Conservation (phyloP, 371 early-diverging fungal species). For the Choanephora cucurbitarum region DNA sequence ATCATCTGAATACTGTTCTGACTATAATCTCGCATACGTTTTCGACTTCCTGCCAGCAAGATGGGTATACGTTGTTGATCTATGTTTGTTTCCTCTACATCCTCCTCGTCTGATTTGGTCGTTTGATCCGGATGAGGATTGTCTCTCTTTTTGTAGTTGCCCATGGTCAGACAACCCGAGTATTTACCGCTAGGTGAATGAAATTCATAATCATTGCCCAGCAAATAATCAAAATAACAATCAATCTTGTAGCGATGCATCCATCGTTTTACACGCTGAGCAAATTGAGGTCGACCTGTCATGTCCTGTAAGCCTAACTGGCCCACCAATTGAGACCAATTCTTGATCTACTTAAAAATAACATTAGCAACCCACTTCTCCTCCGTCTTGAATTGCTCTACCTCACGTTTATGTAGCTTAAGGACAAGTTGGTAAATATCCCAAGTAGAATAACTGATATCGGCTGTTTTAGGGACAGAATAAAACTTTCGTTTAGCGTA, state of each 20-base stretch:
- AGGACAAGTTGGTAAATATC: constrained; percentile 49
- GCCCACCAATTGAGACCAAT: constrained; percentile 56
- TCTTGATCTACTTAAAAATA: constrained; percentile 37
- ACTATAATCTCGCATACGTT: constrained; percentile 25
- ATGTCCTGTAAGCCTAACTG: constrained; percentile 46
- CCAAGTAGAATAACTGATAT: constrained; percentile 49
- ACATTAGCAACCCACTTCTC: no score
- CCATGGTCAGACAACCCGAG: constrained; percentile 45
- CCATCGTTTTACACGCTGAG: constrained; percentile 53
- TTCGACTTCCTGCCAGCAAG: constrained; percentile 26
- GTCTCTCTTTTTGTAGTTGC: constrained; percentile 45
- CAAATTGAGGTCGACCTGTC: constrained; percentile 51
- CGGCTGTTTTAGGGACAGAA: constrained; percentile 48
- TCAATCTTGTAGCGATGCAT: constrained; percentile 55
- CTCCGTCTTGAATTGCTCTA: no score
- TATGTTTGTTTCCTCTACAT: constrained; percentile 1
- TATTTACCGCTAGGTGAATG: constrained; percentile 36
- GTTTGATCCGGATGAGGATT: not conserved
- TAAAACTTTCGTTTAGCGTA: constrained; percentile 47
- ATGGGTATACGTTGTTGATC: constrained; percentile 16
- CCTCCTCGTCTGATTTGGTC: constrained; percentile 9
- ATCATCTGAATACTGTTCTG: constrained; percentile 19
- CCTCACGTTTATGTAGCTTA: constrained; percentile 47
- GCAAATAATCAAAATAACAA: constrained; percentile 51
- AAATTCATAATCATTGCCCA: constrained; percentile 45